Base-by-base conservation (phyloP, 805 yeast genomes). In the Yarrowia porcina region DNA sequence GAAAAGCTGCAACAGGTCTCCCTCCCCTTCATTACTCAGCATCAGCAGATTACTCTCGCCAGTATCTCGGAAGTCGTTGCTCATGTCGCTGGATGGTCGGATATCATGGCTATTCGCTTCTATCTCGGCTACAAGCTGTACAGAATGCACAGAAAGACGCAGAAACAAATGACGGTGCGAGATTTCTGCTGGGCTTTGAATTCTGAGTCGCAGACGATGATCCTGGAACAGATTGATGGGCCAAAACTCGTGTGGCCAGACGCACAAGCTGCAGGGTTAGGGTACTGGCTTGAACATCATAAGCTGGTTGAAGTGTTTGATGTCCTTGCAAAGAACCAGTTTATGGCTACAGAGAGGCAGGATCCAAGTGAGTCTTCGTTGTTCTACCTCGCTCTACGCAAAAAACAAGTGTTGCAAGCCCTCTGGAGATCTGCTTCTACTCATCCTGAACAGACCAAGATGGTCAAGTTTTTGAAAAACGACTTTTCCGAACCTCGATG, bases 131-230 rank as follows among this genome's bases (percentile, higher is more conserved):
- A 84, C 68, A 87, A 84, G 67, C 75, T 92, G 45, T 88, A 82
- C 68, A 84, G 83, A 66, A 73, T 82, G 4, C 87, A 83, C 67
- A 73, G 72, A 35, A 78, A 77, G 9, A 76, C 74, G 0, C 90
- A 86, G 69, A 70, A 75, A 20, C 72, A 79, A 6, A 75, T 92
- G 65, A 80, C 86, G 1, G 87, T 88, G 84, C 79, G 98, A 69
- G 97, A 93, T 73, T 81, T 88, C 61, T 81, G 82, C 57, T 93
- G 96, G 92, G 98, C 97, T 0, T 75, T 89, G 23, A 96, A 90
- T 73, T 86, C 94, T 63, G 88, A 84, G 47, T 85, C 89, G 65
- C 89, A 88, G 66, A 91, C 87, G 60, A 70, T 89, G 30, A 71
- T 93, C 18, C 73, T 87, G 12, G 78, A 80, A 50, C 67, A 81